Evolutionary conservation across 1,284 basidiomycete species (phyloP).

Genomic region (Ceraceosorus bombacis): DNA sequence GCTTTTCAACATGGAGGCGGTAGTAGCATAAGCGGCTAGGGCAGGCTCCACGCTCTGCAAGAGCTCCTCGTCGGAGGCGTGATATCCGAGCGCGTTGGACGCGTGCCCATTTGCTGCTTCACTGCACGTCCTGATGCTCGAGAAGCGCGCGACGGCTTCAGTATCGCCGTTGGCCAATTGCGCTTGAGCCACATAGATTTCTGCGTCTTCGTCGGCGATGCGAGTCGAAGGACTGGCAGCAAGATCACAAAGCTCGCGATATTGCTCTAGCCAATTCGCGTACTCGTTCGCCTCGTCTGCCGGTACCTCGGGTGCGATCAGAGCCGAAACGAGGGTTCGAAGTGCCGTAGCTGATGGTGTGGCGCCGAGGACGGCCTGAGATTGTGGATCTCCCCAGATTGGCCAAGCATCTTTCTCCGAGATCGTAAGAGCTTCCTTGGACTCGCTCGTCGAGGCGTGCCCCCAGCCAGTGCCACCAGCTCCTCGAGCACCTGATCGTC

Average conservation of each 20-base stretch:
- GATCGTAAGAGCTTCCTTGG: constrained; percentile 1
- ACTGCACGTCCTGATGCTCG: neutral
- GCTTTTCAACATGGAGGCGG: constrained; percentile 11
- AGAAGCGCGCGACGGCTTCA: neutral
- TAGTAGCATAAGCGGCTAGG: constrained; percentile 18
- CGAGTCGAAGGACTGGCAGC: neutral
- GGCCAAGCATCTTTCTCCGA: constrained; percentile 4
- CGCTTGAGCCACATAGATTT: neutral
- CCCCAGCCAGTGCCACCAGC: neutral
- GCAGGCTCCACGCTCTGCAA: constrained; percentile 17
- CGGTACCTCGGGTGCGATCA: constrained; percentile 4
- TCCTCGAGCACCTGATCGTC: too few species aligned
- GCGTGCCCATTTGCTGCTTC: neutral
- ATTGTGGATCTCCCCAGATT: neutral
- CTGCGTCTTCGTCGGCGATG: neutral
- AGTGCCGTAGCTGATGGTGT: constrained; percentile 2
- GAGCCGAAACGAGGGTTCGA: neutral
- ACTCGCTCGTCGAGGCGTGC: too few species aligned
- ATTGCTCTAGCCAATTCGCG: constrained; percentile 12
- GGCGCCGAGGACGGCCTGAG: neutral
- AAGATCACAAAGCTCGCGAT: constrained; percentile 5
- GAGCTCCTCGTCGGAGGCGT: constrained; percentile 6
- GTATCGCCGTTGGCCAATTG: constrained; percentile 1
- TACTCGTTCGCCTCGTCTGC: constrained; percentile 11
- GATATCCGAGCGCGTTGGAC: neutral